Evolutionary conservation across 345 rosid genomes (phyloP), one percentile per base, ranked within the genome.

Genomic region (Sonneratia alba): DNA sequence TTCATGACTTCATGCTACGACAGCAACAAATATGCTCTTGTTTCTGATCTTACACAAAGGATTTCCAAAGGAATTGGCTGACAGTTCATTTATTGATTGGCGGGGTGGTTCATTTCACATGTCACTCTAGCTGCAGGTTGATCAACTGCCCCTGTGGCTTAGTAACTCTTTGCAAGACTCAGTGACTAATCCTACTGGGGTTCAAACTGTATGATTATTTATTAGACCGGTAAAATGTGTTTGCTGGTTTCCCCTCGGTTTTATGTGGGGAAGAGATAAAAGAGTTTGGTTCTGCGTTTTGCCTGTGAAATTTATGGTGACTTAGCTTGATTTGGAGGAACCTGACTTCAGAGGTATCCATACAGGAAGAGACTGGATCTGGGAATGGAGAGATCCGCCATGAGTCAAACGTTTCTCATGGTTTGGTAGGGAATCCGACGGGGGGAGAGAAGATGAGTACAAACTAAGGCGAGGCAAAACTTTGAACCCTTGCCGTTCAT

Each of bases 1-100:
- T 84, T 91, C 78, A 85, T 70, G 43, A 85, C 91, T 43, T 88
- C 98, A 53, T 91, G 96, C 77, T 79, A 88, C 47, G 97, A 88
- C 62, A 82, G 87, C 85, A 82, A 89, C 55, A 91, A 89, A 75
- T 83, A 82, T 77, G 84, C 90, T 59, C 89, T 91, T 74, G 86
- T 88, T 59, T 72, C 93, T 45, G 93, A 91, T 74, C 77, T 94
- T 81, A 78, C 89, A 53, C 71, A 81, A 67, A 85, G 87, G 83
- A 78, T 88, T 62, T 80, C 82, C 7, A 83, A 72, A 81, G 88
- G 87, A 79, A 78, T 81, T 64, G 85, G 86, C 74, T 88, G 63
- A 72, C 66, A 32, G 0, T 13, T 62, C 38, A 57, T 57, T 3
- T 14, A 27, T 10, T 13, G 11, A 24, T 62, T 42, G 63, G 63